Conservation (phyloP, 148 eudicot species). For the Camellia lanceoleosa region DNA sequence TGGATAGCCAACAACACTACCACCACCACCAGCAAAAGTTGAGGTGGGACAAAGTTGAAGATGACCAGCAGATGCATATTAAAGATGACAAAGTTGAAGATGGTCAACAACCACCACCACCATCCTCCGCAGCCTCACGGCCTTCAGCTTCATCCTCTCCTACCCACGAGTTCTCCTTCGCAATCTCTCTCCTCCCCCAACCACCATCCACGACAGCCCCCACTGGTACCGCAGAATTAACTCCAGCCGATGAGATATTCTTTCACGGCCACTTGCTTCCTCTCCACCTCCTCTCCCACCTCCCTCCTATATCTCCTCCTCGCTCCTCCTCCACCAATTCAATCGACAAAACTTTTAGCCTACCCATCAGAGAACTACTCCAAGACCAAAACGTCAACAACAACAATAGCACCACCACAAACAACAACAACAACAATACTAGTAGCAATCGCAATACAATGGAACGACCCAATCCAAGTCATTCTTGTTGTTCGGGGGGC, state of each 20-base stretch:
- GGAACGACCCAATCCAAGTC: constrained; percentile 39
- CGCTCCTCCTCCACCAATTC: constrained; percentile 66
- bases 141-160: constrained; percentile 46
- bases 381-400: neutral
- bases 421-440: neutral
- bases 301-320: constrained; percentile 23
- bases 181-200: constrained; percentile 35
- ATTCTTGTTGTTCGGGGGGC: constrained; percentile 48
- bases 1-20: constrained; percentile 29
- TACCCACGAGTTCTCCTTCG: constrained; percentile 47
- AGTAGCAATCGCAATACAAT: neutral
- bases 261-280: constrained; percentile 79
- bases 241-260: constrained; percentile 82
- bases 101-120: neutral
- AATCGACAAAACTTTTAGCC: constrained; percentile 46
- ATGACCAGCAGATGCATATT: neutral
- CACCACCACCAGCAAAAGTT: neutral
- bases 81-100: neutral
- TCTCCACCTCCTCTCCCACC: constrained; percentile 61
- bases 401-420: neutral
- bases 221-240: constrained; percentile 40
- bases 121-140: constrained; percentile 16
- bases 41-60: constrained; percentile 14
- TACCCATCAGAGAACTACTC: constrained; percentile 36
- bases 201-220: neutral